Percentiles rank a stretch among this genome's conserved stretches.
Evolutionary conservation across 345 rosid species (phyloP).

Genomic region (Populus deltoides): DNA sequence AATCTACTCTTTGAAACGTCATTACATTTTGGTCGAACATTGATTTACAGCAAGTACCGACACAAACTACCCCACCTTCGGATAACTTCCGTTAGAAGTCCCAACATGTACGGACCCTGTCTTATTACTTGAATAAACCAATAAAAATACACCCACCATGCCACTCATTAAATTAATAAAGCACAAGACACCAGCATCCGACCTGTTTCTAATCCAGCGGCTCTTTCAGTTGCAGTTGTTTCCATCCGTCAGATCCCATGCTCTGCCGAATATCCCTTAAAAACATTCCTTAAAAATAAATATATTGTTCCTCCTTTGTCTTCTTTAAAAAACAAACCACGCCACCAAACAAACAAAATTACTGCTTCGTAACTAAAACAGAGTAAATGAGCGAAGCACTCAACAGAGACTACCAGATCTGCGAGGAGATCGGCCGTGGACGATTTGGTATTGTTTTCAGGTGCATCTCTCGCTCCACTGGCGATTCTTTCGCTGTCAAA

Average conservation of each 20-base stretch:
- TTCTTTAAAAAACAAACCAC: not conserved
- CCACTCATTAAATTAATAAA: too few species aligned
- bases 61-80: not conserved
- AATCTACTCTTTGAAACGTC: too few species aligned
- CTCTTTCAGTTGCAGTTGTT: not conserved
- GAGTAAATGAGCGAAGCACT: conserved; percentile 45
- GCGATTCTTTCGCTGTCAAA: conserved; percentile 64
- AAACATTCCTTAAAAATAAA: conserved; percentile 12
- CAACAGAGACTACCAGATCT: conserved; percentile 45
- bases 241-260: conserved; percentile 14
- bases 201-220: conserved; percentile 9
- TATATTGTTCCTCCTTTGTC: too few species aligned
- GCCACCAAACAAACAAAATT: not conserved
- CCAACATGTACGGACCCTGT: conserved; percentile 9
- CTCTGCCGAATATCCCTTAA: conserved; percentile 26
- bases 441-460: conserved; percentile 64
- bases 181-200: too few species aligned
- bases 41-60: too few species aligned
- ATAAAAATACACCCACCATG: too few species aligned
- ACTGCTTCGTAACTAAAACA: not conserved
- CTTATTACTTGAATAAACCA: too few species aligned
- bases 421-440: conserved; percentile 78
- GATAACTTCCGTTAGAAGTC: not conserved
- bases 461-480: conserved; percentile 45
- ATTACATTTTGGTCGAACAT: too few species aligned